Evolutionary conservation across 2,329 filamentous ascomycete genomes (phyloP).

Genomic region (Sclerotinia borealis): DNA sequence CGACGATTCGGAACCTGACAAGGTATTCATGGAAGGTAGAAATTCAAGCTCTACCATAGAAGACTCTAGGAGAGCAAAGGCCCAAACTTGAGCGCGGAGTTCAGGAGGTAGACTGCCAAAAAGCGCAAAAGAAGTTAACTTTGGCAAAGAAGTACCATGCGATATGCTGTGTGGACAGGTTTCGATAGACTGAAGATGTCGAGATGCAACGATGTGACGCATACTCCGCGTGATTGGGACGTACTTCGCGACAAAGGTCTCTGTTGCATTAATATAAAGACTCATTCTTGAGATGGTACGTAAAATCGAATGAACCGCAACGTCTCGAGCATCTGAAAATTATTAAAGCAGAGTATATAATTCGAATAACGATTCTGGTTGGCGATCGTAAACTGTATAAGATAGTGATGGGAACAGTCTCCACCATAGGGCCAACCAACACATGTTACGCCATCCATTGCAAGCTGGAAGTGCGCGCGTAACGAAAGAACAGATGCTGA

Average conservation of each 20-base stretch:
- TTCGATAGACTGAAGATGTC: background rate
- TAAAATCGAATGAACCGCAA: background rate
- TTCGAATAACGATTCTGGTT: no score
- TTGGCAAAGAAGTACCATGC: background rate
- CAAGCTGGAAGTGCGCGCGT: background rate
- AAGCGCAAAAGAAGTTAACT: background rate
- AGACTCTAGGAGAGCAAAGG: background rate
- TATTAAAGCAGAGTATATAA: background rate
- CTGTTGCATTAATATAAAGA: background rate
- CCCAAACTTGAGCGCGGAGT: background rate
- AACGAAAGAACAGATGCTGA: background rate
- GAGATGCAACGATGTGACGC: background rate
- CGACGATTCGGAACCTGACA: no score
- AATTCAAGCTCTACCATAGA: background rate
- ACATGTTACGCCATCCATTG: background rate
- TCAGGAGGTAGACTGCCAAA: constrained; percentile 1
- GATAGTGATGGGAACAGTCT: background rate
- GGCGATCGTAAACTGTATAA: background rate
- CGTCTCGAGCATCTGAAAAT: background rate
- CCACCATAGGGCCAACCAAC: background rate
- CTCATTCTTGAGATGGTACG: background rate
- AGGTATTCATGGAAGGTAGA: background rate
- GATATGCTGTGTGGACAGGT: background rate
- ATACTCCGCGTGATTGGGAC: background rate
- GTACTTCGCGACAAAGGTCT: background rate